Conservation (phyloP, 306 rosid genomes). For the Mucuna pruriens region DNA sequence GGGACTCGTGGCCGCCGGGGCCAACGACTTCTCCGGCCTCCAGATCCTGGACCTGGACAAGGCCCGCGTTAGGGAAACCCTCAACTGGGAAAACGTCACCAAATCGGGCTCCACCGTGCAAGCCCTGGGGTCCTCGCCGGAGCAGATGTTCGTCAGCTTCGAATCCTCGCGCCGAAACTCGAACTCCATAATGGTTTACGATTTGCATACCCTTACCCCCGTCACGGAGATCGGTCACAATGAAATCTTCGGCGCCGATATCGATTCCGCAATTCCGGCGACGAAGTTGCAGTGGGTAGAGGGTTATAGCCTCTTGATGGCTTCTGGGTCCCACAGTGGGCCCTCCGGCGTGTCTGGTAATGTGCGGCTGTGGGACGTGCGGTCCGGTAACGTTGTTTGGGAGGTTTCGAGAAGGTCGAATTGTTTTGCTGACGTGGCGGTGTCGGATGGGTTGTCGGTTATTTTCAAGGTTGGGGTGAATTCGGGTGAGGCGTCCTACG, state of each 20-base stretch:
- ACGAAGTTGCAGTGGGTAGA: slow-evolving; percentile 79
- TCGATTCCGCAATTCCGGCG: slow-evolving; percentile 87
- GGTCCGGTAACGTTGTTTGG: slow-evolving; percentile 69
- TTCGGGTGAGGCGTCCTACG: slow-evolving; percentile 66
- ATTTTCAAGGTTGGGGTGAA: slow-evolving; percentile 90
- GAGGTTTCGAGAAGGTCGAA: slow-evolving; percentile 79
- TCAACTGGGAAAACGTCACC: slow-evolving; percentile 89
- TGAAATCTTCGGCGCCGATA: slow-evolving; percentile 85
- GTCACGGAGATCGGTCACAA: slow-evolving; percentile 64
- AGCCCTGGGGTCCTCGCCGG: slow-evolving; percentile 75
- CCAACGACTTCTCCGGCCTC: slow-evolving; percentile 88
- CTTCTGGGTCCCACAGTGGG: slow-evolving; percentile 95
- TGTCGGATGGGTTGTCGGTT: slow-evolving; percentile 57
- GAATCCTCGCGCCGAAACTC: slow-evolving; percentile 89
- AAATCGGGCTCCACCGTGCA: slow-evolving; percentile 86
- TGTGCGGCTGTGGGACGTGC: slow-evolving; percentile 80
- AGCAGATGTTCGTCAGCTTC: slow-evolving; percentile 71
- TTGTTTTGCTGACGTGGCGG: slow-evolving; percentile 84
- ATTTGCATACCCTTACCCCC: slow-evolving; percentile 54
- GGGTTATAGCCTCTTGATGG: slow-evolving; percentile 65
- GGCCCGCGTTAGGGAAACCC: slow-evolving; percentile 55
- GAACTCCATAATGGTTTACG: slow-evolving; percentile 79
- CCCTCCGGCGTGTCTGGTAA: slow-evolving; percentile 85
- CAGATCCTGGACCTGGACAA: slow-evolving; percentile 72
- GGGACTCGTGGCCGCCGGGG: slow-evolving; percentile 77